Evolutionary conservation across 352 stramenopile genomes (phyloP).

Genomic region (Phytophthora litchii): DNA sequence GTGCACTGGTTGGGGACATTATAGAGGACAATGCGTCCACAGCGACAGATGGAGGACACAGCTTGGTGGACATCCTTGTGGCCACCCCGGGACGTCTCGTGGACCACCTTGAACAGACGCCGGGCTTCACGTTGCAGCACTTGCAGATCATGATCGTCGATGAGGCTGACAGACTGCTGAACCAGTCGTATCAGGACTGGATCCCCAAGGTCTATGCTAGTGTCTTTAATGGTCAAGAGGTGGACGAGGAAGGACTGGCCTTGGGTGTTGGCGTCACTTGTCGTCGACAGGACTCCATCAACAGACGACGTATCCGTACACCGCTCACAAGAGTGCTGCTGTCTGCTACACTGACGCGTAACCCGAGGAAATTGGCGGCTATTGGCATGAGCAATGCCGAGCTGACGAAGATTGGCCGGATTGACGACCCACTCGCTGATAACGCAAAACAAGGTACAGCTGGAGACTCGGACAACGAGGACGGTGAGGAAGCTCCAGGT

Average conservation of each 20-base stretch:
- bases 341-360: slow-evolving; percentile 97
- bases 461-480: slow-evolving; percentile 38
- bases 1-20: slow-evolving; percentile 57
- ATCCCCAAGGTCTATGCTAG: slow-evolving; percentile 92
- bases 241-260: slow-evolving; percentile 36
- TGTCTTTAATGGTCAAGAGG: slow-evolving; percentile 74
- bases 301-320: slow-evolving; percentile 75
- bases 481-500: slow-evolving; percentile 20
- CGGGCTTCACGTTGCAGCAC: slow-evolving; percentile 97
- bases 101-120: slow-evolving; percentile 96
- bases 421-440: slow-evolving; percentile 63
- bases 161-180: slow-evolving; percentile 97
- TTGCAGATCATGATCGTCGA: slow-evolving; percentile 97
- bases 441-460: slow-evolving; percentile 65
- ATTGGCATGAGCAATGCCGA: slow-evolving; percentile 96
- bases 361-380: slow-evolving; percentile 95
- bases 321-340: slow-evolving; percentile 96
- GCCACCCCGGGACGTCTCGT: slow-evolving; percentile 96
- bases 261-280: slow-evolving; percentile 54
- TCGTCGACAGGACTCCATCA: slow-evolving; percentile 78
- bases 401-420: slow-evolving; percentile 87
- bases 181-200: slow-evolving; percentile 98
- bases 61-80: slow-evolving; percentile 96
- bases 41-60: slow-evolving; percentile 64
- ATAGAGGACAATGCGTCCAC: slow-evolving; percentile 1